These are phyloP conservation scores for Hygrocybe coccinea DNA, from an alignment of 768 basidiomycete genomes.

Conservation along the genomic window DNA sequence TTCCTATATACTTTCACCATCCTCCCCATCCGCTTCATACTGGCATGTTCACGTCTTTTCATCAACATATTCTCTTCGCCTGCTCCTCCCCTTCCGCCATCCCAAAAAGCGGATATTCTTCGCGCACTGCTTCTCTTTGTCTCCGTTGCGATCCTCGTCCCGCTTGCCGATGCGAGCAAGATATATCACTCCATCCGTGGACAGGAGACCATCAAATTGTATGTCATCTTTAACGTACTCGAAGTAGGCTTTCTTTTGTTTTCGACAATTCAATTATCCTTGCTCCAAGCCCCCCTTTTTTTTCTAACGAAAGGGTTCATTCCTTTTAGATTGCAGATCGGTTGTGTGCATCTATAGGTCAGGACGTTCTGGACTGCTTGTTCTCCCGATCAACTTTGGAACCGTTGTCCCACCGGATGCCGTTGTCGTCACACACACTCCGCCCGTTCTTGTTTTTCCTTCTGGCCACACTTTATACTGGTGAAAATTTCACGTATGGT, in stretches of 20 bases:
- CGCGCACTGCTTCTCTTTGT: constrained; percentile 69
- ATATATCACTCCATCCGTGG: constrained; percentile 97
- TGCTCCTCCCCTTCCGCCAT: constrained; percentile 62
- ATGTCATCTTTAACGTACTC: constrained; percentile 97
- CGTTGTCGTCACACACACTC: constrained; percentile 60
- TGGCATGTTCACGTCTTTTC: constrained; percentile 58
- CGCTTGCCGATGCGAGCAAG: constrained; percentile 91
- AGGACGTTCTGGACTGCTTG: constrained; percentile 93
- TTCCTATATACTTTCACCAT: constrained; percentile 98
- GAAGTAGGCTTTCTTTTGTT: constrained; percentile 59
- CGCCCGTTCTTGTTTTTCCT: constrained; percentile 81
- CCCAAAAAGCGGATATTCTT: constrained; percentile 92
- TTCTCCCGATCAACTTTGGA: constrained; percentile 90
- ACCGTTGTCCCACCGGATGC: constrained; percentile 57
- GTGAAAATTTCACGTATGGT: constrained; percentile 40
- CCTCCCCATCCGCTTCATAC: constrained; percentile 78
- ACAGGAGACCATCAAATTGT: constrained; percentile 97
- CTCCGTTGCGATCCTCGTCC: constrained; percentile 69
- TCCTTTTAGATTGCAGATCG: constrained; percentile 80
- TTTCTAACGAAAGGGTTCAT: background rate
- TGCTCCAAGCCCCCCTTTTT: background rate
- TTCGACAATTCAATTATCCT: background rate
- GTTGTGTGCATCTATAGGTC: constrained; percentile 92
- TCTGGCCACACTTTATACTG: constrained; percentile 76
- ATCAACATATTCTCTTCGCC: constrained; percentile 46